phyloP scores from a whole-genome alignment of 108 stramenopile species.

The Cyclotella baltica region DNA sequence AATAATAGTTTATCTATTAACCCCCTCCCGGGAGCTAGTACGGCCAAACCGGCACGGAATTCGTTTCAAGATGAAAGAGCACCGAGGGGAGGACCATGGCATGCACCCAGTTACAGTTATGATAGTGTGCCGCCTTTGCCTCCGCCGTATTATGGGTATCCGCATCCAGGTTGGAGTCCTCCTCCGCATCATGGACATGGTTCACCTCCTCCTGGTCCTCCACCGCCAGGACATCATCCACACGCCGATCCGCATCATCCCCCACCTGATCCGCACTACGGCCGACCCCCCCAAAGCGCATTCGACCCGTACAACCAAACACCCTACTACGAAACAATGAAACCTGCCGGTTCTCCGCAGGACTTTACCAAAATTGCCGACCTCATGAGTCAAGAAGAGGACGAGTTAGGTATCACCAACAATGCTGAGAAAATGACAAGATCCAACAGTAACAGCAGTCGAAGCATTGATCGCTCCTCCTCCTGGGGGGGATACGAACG shows the following conservation, averaged over 20 bases:
- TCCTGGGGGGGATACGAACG: slow-evolving; percentile 24
- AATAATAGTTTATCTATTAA: slow-evolving; percentile 36
- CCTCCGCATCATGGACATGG: slow-evolving; percentile 23
- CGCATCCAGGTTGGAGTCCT: slow-evolving; percentile 6
- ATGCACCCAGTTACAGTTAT: not conserved
- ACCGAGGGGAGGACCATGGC: slow-evolving; percentile 10
- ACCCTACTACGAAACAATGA: slow-evolving; percentile 13
- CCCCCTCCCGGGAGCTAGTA: slow-evolving; percentile 63
- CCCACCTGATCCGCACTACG: slow-evolving; percentile 19
- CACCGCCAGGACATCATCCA: not conserved
- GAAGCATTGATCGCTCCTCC: slow-evolving; percentile 33
- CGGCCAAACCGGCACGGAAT: slow-evolving; percentile 45
- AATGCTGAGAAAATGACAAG: slow-evolving; percentile 3
- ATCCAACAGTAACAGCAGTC: slow-evolving; percentile 10
- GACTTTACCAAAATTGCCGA: slow-evolving; percentile 54
- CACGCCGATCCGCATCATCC: too few species aligned
- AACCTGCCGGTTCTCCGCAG: slow-evolving; percentile 23
- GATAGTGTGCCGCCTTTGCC: slow-evolving; percentile 24
- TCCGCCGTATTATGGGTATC: slow-evolving; percentile 25
- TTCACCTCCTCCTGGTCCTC: not conserved
- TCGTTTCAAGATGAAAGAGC: slow-evolving; percentile 34
- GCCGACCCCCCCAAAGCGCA: slow-evolving; percentile 34
- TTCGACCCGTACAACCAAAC: slow-evolving; percentile 24
- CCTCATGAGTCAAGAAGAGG: slow-evolving; percentile 39
- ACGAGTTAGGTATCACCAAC: not conserved